Conservation (phyloP, 1,284 basidiomycete species). For the Chondrostereum purpureum region DNA sequence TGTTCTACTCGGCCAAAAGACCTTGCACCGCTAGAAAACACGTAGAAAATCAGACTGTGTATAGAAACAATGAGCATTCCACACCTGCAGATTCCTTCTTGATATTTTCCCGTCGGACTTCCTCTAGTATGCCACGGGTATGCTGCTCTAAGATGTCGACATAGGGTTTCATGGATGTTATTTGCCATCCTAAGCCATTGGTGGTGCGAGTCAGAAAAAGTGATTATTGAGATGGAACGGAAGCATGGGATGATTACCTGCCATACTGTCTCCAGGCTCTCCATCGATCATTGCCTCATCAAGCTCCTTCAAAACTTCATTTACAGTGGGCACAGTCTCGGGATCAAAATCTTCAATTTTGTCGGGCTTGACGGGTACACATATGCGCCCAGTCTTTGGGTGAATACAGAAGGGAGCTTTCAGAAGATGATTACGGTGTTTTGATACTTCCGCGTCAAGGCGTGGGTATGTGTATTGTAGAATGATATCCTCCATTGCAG, state of each 20-base stretch:
- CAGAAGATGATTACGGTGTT: slow-evolving; percentile 95
- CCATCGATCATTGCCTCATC: background rate
- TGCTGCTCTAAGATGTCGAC: background rate
- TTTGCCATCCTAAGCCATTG: background rate
- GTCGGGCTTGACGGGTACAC: slow-evolving; percentile 85
- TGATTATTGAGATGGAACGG: background rate
- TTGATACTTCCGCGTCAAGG: slow-evolving; percentile 95
- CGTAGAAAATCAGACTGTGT: too few species aligned
- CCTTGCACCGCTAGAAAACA: too few species aligned
- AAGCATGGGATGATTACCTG: background rate
- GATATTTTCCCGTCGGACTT: background rate
- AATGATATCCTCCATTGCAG: slow-evolving; percentile 37
- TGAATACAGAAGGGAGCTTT: slow-evolving; percentile 98
- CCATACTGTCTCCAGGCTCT: background rate
- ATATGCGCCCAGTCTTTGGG: slow-evolving; percentile 93
- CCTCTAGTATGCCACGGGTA: background rate
- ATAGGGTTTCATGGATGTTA: background rate
- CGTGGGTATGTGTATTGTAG: slow-evolving; percentile 96
- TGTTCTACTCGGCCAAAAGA: too few species aligned
- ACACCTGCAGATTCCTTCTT: too few species aligned
- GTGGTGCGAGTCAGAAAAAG: background rate
- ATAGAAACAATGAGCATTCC: too few species aligned
- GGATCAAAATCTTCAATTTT: slow-evolving; percentile 85
- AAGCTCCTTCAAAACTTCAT: background rate
- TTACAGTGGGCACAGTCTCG: slow-evolving; percentile 23